phyloP scores from a whole-genome alignment of 768 basidiomycete genomes.

The Cystobasidium onofrii region DNA sequence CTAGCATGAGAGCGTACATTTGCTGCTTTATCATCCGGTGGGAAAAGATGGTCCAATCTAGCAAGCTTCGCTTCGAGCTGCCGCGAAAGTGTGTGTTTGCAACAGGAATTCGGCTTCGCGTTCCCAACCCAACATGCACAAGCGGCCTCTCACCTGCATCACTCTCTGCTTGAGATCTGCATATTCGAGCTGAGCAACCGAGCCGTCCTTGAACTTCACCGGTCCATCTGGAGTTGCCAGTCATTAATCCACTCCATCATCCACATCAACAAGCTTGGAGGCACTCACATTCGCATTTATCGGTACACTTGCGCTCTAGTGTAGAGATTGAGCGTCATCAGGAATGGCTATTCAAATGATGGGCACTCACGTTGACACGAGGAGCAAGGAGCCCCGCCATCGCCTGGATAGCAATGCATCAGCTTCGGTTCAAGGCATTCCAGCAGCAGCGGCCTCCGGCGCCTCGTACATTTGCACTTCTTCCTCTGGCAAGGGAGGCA shows the following conservation, averaged over 20 bases:
- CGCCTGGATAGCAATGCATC: not conserved
- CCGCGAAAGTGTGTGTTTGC: not conserved
- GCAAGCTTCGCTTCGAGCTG: not conserved
- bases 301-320: not conserved
- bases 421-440: no score
- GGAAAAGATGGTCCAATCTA: not conserved
- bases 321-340: not conserved
- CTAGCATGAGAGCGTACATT: no score
- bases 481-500: not conserved
- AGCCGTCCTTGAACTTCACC: not conserved
- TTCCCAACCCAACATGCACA: no score
- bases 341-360: not conserved
- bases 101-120: no score
- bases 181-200: not conserved
- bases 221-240: not conserved
- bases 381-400: slow-evolving; percentile 1
- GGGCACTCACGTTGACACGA: not conserved
- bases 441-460: not conserved
- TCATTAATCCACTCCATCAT: no score
- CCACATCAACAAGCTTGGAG: no score
- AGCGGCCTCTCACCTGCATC: not conserved
- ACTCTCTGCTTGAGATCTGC: not conserved
- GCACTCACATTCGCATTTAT: not conserved
- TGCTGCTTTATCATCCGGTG: not conserved
- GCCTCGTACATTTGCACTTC: not conserved